Base-by-base conservation (phyloP, 1,284 basidiomycete genomes). In the Moesziomyces sp. region DNA sequence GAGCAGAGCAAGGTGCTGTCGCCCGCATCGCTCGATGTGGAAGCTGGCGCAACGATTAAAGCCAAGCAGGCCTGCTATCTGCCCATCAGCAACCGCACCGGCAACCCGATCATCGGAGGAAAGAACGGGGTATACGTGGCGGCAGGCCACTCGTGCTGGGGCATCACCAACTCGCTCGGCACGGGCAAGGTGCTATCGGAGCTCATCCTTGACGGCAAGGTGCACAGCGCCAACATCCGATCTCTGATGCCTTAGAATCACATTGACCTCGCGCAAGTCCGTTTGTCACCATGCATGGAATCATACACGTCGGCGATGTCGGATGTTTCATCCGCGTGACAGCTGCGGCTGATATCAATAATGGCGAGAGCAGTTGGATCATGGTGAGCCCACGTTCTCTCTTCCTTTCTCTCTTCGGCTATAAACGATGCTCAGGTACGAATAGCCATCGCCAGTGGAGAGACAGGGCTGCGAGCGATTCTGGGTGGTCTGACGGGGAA, bases 21-120 rank as follows among this genome's bases (percentile, higher is more conserved):
- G 2, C 86, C 86, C 3, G 78, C 85, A 9, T 85, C 87, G 52
- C 75, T 85, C 30, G 73, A 77, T 3, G 65, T 83, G 18, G 81
- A 83, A 3, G 83, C 80, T 0, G 84, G 84, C 42, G 76, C 79
- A 0, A 61, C 58, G 10, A 74, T 87, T 19, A 79, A 84, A 42
- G 83, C 84, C 9, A 85, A 86, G 58, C 88, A 88, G 74, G 87
- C 87, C 0, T 89, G 88, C 81, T 89, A 85, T 79, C 82, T 88
- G 30, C 88, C 88, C 7, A 86, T 88, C 46, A 86, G 87, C 5
- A 85, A 85, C 55, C 77, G 86, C 43, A 85, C 82, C 1, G 87
- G 87, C 0, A 79, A 85, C 47, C 88, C 88, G 1, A 80, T 88
- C 40, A 82, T 88, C 14, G 78, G 77, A 28, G 87, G 87, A 14